phyloP scores from a whole-genome alignment of 2,329 filamentous ascomycete species.

The Madurella mycetomatis region DNA sequence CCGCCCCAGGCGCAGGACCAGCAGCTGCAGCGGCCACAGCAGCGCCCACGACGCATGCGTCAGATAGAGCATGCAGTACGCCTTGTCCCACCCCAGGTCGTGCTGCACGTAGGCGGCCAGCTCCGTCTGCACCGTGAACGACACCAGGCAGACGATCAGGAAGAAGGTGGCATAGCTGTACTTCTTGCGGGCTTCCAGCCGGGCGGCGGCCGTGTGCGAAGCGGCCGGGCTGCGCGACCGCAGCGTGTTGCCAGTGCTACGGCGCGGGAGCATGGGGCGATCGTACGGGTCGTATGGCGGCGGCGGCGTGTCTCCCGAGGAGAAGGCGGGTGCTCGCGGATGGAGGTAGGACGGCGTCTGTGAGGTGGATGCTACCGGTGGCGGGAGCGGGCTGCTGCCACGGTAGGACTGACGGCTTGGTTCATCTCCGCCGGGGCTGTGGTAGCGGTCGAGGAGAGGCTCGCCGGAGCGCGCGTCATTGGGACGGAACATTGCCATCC shows the following conservation, averaged over 20 bases:
- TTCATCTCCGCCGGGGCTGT: constrained; percentile 7
- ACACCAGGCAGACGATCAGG: constrained; percentile 73
- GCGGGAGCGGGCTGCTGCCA: constrained; percentile 5
- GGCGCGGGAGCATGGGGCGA: constrained; percentile 43
- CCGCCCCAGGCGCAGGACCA: constrained; percentile 75
- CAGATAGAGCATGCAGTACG: constrained; percentile 99
- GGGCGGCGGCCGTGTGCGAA: constrained; percentile 48
- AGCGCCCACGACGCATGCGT: constrained; percentile 93
- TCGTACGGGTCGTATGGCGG: not conserved
- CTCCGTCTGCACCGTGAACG: constrained; percentile 93
- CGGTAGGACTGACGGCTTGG: constrained; percentile 13
- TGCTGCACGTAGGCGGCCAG: constrained; percentile 93
- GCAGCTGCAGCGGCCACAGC: constrained; percentile 80
- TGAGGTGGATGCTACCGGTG: not conserved
- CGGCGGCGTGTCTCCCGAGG: not conserved
- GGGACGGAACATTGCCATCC: constrained; percentile 14
- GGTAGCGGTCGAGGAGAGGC: constrained; percentile 16
- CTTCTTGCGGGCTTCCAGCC: constrained; percentile 67
- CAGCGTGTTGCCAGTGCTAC: constrained; percentile 60
- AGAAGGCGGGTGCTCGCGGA: not conserved
- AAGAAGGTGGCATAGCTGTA: constrained; percentile 87
- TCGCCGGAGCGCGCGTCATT: constrained; percentile 16
- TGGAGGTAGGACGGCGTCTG: constrained; percentile 1
- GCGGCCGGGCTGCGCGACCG: constrained; percentile 71
- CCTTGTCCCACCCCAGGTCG: constrained; percentile 89